Conservation (phyloP, 768 basidiomycete species). For the Calocera cornea region DNA sequence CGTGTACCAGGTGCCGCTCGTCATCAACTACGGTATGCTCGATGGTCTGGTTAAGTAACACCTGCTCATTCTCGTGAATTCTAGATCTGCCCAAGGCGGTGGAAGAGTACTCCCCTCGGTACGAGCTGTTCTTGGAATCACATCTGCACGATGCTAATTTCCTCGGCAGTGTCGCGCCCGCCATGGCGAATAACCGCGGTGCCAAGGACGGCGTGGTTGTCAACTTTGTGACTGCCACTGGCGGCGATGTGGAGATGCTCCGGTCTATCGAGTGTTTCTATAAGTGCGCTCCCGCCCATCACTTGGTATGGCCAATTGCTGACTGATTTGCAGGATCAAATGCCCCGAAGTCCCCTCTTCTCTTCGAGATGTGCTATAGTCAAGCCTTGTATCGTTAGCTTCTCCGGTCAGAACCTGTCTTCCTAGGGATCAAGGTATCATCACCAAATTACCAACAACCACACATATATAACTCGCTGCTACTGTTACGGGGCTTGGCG, state of each 20-base stretch:
- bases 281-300: constrained; percentile 41
- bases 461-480: background rate
- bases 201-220: constrained; percentile 82
- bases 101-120: constrained; percentile 96
- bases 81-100: constrained; percentile 85
- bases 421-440: constrained; percentile 6
- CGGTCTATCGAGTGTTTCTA: constrained; percentile 98
- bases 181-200: constrained; percentile 66
- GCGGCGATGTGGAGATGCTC: constrained; percentile 96
- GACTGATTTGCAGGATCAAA: constrained; percentile 3
- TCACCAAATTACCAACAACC: constrained; percentile 6
- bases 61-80: constrained; percentile 1
- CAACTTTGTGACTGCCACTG: constrained; percentile 94
- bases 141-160: constrained; percentile 10
- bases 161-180: constrained; percentile 57
- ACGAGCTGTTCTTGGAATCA: constrained; percentile 14
- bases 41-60: background rate
- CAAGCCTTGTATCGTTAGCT: constrained; percentile 6
- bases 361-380: constrained; percentile 14
- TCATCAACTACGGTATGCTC: constrained; percentile 95
- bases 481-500: background rate
- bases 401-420: constrained; percentile 5
- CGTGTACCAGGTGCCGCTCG: constrained; percentile 75
- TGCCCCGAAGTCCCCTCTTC: constrained; percentile 16
- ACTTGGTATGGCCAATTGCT: background rate